Evolutionary conservation across 2,329 filamentous ascomycete species (phyloP).

Genomic region (Orbilia ellipsospora): DNA sequence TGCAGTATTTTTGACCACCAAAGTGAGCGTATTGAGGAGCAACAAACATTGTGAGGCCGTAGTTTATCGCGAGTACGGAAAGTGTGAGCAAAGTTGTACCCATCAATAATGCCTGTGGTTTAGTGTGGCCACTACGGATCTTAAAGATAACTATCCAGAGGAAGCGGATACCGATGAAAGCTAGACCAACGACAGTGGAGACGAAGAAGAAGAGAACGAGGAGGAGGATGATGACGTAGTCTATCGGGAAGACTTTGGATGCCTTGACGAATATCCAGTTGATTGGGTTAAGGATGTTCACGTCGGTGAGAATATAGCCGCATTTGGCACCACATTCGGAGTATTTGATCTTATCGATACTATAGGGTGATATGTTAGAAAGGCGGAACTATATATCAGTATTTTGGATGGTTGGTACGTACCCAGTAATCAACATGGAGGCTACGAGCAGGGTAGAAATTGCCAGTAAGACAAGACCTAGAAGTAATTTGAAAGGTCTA

Average conservation of each 20-base stretch:
- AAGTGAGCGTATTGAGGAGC: conserved; percentile 95
- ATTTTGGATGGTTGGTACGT: not conserved
- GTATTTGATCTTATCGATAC: conserved; percentile 95
- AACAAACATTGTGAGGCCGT: conserved; percentile 90
- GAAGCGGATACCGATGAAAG: conserved; percentile 90
- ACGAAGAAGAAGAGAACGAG: conserved; percentile 88
- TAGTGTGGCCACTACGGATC: conserved; percentile 87
- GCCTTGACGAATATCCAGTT: conserved; percentile 89
- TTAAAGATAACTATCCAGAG: conserved; percentile 94
- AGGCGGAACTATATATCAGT: not conserved
- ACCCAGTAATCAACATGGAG: conserved; percentile 88
- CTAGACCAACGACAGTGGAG: conserved; percentile 86
- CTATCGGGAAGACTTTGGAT: conserved; percentile 85
- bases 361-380: not conserved
- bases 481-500: conserved; percentile 86
- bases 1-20: conserved; percentile 93
- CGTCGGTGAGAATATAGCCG: conserved; percentile 87
- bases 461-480: conserved; percentile 80
- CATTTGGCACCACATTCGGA: conserved; percentile 90
- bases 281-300: conserved; percentile 93
- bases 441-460: conserved; percentile 81
- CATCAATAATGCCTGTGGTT: conserved; percentile 89
- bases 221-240: conserved; percentile 89
- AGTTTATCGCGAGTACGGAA: conserved; percentile 91
- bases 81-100: conserved; percentile 90